Evolutionary conservation across 1,284 basidiomycete genomes (phyloP).

Genomic region (Leccinum proliferum): DNA sequence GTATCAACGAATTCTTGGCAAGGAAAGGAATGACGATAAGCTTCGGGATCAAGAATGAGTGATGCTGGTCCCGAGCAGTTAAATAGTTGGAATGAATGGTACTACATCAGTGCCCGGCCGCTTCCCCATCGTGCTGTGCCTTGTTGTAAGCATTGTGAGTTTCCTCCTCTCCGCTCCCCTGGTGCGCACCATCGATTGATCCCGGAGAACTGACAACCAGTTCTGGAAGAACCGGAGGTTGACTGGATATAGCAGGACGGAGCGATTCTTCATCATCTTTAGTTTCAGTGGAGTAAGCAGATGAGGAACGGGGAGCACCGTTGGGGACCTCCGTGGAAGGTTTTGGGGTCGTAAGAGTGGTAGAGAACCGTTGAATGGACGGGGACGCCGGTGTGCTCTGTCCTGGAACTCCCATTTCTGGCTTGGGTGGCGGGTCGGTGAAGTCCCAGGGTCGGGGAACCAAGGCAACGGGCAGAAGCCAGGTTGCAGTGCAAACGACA

Average conservation of each 20-base stretch:
- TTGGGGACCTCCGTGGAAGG: constrained; percentile 24
- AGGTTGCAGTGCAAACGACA: constrained; percentile 80
- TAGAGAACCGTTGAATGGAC: constrained; percentile 25
- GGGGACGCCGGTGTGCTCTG: constrained; percentile 21
- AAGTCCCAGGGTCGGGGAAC: constrained; percentile 78
- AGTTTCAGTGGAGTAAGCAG: constrained; percentile 25
- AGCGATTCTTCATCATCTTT: constrained; percentile 19
- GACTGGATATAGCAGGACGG: constrained; percentile 24
- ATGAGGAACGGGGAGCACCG: constrained; percentile 21
- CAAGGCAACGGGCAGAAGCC: constrained; percentile 76
- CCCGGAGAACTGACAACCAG: constrained; percentile 31
- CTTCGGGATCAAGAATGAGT: neutral
- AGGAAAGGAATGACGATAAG: neutral
- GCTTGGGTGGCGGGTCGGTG: constrained; percentile 34
- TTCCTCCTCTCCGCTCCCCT: constrained; percentile 13
- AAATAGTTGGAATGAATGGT: neutral
- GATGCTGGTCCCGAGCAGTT: neutral
- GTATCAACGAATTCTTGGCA: constrained; percentile 3
- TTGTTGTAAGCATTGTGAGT: constrained; percentile 13
- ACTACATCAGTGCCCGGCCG: constrained; percentile 17
- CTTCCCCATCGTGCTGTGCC: constrained; percentile 21
- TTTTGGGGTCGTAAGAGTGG: constrained; percentile 26
- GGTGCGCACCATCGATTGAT: constrained; percentile 28
- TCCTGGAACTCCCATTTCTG: constrained; percentile 11
- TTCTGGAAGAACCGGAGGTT: constrained; percentile 32